A percentile compares a stretch with the other conserved stretches of the same genome.
Evolutionary conservation across 306 rosid genomes (phyloP).

Genomic region (Cucurbita maxima): DNA sequence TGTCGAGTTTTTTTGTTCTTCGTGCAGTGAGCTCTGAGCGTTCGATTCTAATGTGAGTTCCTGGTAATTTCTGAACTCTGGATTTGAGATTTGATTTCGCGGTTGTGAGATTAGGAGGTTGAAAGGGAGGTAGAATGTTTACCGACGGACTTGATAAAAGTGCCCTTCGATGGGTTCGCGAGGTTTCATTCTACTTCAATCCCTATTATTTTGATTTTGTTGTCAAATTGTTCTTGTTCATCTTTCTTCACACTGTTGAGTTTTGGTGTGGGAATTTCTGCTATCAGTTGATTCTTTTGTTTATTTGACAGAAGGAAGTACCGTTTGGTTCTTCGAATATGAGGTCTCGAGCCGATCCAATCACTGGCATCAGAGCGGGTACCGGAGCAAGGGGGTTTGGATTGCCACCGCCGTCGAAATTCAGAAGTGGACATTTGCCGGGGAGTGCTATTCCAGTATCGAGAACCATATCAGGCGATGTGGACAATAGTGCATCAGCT

Average conservation of each 20-base stretch:
- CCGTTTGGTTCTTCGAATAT: slow-evolving; percentile 23
- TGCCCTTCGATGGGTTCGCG: slow-evolving; percentile 81
- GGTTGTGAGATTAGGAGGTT: not conserved
- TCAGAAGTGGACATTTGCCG: slow-evolving; percentile 85
- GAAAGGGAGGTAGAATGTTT: slow-evolving; percentile 32
- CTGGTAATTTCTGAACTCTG: not conserved
- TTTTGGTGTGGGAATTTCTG: slow-evolving; percentile 7
- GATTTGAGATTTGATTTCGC: not conserved
- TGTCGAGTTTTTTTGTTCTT: not conserved
- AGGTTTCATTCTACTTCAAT: slow-evolving; percentile 30
- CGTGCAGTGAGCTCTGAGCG: not conserved
- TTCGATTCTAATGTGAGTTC: not conserved
- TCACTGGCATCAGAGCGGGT: slow-evolving; percentile 26
- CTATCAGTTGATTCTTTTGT: not conserved
- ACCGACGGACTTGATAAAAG: slow-evolving; percentile 79
- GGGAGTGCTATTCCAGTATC: slow-evolving; percentile 43
- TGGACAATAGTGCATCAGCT: slow-evolving; percentile 40
- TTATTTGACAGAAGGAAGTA: slow-evolving; percentile 31
- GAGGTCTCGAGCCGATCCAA: slow-evolving; percentile 52
- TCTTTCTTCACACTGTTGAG: not conserved
- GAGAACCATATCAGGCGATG: slow-evolving; percentile 19
- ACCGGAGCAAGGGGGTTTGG: slow-evolving; percentile 50
- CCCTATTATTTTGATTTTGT: not conserved
- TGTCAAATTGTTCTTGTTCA: not conserved
- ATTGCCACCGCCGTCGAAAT: slow-evolving; percentile 70